Evolutionary conservation across 176 grass and related monocot genomes (phyloP).

Genomic region (Oryza coarctata): DNA sequence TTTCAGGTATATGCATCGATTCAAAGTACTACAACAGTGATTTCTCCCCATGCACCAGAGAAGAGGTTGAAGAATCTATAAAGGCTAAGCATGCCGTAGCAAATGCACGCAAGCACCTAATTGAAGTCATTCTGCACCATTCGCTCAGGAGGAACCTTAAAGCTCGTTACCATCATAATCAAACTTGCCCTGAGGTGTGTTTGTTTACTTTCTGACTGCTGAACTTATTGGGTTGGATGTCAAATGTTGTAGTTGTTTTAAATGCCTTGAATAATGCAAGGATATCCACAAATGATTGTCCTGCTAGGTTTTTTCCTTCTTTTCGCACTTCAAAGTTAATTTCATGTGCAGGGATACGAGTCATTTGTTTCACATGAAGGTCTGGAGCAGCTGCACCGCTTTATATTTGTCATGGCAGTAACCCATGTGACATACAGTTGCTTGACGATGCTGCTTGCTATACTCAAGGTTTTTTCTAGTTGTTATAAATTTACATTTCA

Average conservation of each 20-base stretch:
- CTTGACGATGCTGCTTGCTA: constrained; percentile 89
- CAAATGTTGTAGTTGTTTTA: background rate
- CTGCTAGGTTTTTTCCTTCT: constrained; percentile 4
- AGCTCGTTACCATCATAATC: constrained; percentile 31
- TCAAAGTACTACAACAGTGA: constrained; percentile 74
- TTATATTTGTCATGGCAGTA: constrained; percentile 99
- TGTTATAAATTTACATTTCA: background rate
- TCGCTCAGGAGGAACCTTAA: constrained; percentile 59
- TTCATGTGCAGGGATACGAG: constrained; percentile 67
- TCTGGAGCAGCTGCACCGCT: constrained; percentile 89
- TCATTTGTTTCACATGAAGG: constrained; percentile 95
- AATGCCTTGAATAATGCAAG: background rate
- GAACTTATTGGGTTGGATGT: background rate
- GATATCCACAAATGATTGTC: background rate
- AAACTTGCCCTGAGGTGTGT: constrained; percentile 57
- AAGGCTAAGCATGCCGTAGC: constrained; percentile 36
- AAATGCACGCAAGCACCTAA: constrained; percentile 31
- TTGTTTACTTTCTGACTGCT: constrained; percentile 3
- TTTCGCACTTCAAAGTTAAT: constrained; percentile 17
- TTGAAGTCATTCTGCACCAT: constrained; percentile 51
- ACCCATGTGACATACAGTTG: constrained; percentile 96
- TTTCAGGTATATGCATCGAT: constrained; percentile 85
- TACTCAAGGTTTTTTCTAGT: constrained; percentile 67
- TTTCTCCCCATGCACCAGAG: constrained; percentile 83
- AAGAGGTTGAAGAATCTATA: constrained; percentile 57